Base-by-base conservation (phyloP, 306 rosid genomes). In the Alnus rubra region DNA sequence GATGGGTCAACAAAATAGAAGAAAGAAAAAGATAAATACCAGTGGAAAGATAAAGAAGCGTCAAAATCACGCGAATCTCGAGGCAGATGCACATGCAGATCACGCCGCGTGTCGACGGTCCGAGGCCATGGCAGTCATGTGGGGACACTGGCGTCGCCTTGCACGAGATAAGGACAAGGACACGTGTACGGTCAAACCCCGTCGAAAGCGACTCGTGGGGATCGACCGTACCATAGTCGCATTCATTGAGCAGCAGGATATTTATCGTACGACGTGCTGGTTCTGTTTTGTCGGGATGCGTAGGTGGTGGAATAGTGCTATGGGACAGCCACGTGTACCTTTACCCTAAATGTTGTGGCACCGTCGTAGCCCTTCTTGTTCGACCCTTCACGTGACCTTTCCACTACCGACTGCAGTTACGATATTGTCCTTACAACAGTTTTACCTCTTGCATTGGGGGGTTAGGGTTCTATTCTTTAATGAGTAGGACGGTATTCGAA, bases 171-270 rank as follows among this genome's bases (percentile, higher is more conserved):
- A 78, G 47, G 44, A 79, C 54, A 1, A 3, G 75, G 49, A 78
- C 79, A 80, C 84, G 91, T 80, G 84, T 81, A 77, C 81, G 91
- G 89, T 64, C 13, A 47, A 75, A 74, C 18, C 3, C 18, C 3
- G 47, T 5, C 5, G 59, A 13, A 5, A 9, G 12, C 60, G 81
- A 89, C 79, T n/a, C 78, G 78, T 78, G 85, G 58, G 51, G 31
- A 9, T 33, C 3, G 73, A 44, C 85, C 85, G 81, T 69, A 88
- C 92, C 74, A 0, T 2, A 42, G 67, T 76, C 75, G 1, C 0
- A 50, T 50, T n/a, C 4, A 50, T 47, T n/a, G 55, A 45, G 58
- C 39, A 60, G n/a, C 63, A 63, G 49, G 80, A 79, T 62, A 78
- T 80, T 79, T 74, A 18, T 28, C 79, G 83, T 78, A 80, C 71